Evolutionary conservation across 116 monocot genomes (phyloP), one percentile per base, ranked within the genome.

Genomic region (Dioscorea cayenensis): DNA sequence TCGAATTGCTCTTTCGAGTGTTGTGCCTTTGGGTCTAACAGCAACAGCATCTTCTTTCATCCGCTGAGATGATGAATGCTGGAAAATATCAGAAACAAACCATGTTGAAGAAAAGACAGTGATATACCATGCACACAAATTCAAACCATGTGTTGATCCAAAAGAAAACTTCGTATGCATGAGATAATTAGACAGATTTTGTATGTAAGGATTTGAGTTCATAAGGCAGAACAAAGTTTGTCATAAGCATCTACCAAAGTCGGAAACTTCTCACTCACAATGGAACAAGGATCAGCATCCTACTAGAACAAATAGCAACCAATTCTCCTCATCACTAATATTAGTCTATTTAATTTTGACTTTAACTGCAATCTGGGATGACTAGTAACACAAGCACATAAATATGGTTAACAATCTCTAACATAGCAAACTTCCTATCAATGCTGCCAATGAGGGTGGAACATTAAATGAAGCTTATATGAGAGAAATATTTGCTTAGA

Each of bases 1-100:
- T 64, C 79, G 88, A 29, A 97, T 97, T 59, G 96, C 90, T 70
- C 92, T 79, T 61, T 97, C 96, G 63, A 97, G 86, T 68, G 81
- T 79, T 2, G 90, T 86, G 64, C 86, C 90, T 81, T 96, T 92
- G 62, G 90, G 96, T 68, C 80, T 87, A 49, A 79, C 49, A 64
- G 73, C 73, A 32, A 32, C 32, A 70, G 84, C 69, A 66, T 70
- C 79, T 61, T 97, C 90, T 63, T 86, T 90, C 71, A 78, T 76
- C 63, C 73, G 64, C 72, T 60, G 49, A 14, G 77, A 51, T 49
- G 76, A 71, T 66, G 78, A 69, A 35, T 76, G 76, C 78, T 80
- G 66, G 36, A 51, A 70, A 66, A 60, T 2, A 71, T 51, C 18
- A 28, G 29, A 49, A 72, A 37, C 62, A 55, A 55, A 55, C 3